Percentiles rank a stretch among this genome's conserved stretches.
Evolutionary conservation across 345 rosid species (phyloP).

Genomic region (Salix suchowensis): DNA sequence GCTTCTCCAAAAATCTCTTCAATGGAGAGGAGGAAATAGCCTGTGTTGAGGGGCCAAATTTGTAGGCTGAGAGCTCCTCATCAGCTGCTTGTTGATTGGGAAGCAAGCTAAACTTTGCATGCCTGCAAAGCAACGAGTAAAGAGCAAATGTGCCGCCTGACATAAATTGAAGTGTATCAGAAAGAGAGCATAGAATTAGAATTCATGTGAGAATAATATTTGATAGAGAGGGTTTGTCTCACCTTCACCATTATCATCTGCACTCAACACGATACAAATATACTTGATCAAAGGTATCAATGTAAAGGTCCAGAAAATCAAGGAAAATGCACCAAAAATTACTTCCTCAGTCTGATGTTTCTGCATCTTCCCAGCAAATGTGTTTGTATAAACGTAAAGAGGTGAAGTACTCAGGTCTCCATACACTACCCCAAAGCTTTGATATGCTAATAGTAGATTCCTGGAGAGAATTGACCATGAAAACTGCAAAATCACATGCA

Average conservation of each 20-base stretch:
- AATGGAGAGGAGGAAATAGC: slow-evolving; percentile 43
- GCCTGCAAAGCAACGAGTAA: slow-evolving; percentile 83
- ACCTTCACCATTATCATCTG: slow-evolving; percentile 94
- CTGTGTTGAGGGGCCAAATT: slow-evolving; percentile 48
- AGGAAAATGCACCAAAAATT: slow-evolving; percentile 76
- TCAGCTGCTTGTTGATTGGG: slow-evolving; percentile 97
- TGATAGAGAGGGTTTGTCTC: neutral
- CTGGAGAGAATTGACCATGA: slow-evolving; percentile 59
- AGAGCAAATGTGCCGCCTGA: slow-evolving; percentile 92
- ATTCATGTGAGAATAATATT: neutral
- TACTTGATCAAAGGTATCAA: slow-evolving; percentile 74
- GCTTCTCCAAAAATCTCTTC: slow-evolving; percentile 69
- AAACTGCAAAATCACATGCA: slow-evolving; percentile 44
- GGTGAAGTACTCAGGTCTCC: slow-evolving; percentile 89
- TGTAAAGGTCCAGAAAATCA: slow-evolving; percentile 90
- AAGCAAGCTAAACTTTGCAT: slow-evolving; percentile 80
- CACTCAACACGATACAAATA: slow-evolving; percentile 50
- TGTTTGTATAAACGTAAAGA: slow-evolving; percentile 64
- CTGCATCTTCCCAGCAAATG: slow-evolving; percentile 55
- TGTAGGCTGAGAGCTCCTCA: slow-evolving; percentile 86
- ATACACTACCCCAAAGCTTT: slow-evolving; percentile 86
- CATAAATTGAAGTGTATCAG: slow-evolving; percentile 21
- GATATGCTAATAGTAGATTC: slow-evolving; percentile 75
- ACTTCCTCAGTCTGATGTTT: slow-evolving; percentile 51
- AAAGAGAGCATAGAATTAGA: neutral